Evolutionary conservation across 2,329 filamentous ascomycete genomes (phyloP).

Genomic region (Alternaria gaisen): DNA sequence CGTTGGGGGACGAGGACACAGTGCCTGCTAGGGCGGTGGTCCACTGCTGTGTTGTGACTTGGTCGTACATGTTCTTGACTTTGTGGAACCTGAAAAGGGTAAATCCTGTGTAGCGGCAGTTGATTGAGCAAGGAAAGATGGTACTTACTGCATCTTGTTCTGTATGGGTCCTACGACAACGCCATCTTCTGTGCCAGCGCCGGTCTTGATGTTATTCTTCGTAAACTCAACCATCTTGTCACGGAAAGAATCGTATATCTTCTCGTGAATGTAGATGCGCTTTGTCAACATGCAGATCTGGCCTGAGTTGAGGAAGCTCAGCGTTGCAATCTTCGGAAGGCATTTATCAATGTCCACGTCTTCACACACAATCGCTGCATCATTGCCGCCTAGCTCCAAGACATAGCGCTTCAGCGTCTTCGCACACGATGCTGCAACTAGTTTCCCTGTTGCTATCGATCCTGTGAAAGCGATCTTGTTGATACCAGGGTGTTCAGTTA

Average conservation of each 20-base stretch:
- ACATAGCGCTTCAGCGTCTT: conserved; percentile 67
- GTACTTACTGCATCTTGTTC: background rate
- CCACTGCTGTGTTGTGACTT: background rate
- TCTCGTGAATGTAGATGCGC: conserved; percentile 47
- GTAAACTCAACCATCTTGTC: conserved; percentile 56
- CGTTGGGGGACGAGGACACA: conserved; percentile 65
- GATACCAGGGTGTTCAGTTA: conserved; percentile 67
- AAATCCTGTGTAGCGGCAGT: background rate
- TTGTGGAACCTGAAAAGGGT: background rate
- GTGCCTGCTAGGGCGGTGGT: background rate
- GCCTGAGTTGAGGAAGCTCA: conserved; percentile 65
- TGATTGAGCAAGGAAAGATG: background rate
- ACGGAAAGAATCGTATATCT: conserved; percentile 44
- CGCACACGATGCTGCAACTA: conserved; percentile 64
- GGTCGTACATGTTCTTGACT: background rate
- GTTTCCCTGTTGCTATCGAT: conserved; percentile 67
- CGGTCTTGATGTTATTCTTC: conserved; percentile 49
- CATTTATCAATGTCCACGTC: conserved; percentile 60
- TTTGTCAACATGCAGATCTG: conserved; percentile 52
- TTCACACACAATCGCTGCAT: conserved; percentile 65
- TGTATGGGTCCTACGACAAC: background rate
- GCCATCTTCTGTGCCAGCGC: background rate
- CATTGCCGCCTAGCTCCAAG: conserved; percentile 64
- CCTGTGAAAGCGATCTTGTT: conserved; percentile 72
- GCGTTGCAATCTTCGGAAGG: conserved; percentile 43